These are phyloP conservation scores for Suhomyces coccinellae DNA, from an alignment of 1,139 yeast species.

Conservation along the genomic window DNA sequence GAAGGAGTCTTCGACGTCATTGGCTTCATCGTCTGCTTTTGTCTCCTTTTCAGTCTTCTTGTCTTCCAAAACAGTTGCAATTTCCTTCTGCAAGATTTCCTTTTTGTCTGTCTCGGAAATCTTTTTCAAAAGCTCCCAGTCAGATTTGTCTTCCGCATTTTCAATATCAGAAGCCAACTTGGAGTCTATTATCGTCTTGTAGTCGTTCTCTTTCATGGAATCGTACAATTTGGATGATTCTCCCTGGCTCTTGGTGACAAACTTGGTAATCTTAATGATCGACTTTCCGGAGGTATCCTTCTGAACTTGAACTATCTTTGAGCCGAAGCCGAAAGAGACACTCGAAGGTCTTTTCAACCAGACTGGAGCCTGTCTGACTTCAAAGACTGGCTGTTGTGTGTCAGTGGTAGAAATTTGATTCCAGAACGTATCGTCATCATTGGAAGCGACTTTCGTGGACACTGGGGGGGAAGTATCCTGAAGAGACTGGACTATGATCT, in stretches of 20 bases:
- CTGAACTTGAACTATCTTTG: conserved; percentile 68
- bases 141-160: conserved; percentile 54
- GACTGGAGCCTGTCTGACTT: conserved; percentile 75
- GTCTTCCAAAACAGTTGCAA: conserved; percentile 18
- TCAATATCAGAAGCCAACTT: conserved; percentile 44
- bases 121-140: conserved; percentile 74
- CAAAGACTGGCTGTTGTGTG: conserved; percentile 70
- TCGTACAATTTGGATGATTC: conserved; percentile 51
- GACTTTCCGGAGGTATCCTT: conserved; percentile 44
- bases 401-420: conserved; percentile 70
- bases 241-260: conserved; percentile 40
- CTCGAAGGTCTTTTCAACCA: conserved; percentile 82
- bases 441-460: conserved; percentile 43
- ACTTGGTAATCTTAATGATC: conserved; percentile 51
- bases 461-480: conserved; percentile 71
- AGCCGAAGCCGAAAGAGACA: conserved; percentile 92
- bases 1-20: conserved; percentile 35
- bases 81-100: conserved; percentile 32
- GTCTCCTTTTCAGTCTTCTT: conserved; percentile 24
- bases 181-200: conserved; percentile 53
- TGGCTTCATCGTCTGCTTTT: conserved; percentile 10
- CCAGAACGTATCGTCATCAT: conserved; percentile 79
- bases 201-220: conserved; percentile 61
- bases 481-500: conserved; percentile 76
- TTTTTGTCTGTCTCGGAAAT: conserved; percentile 53